phyloP scores from a whole-genome alignment of 768 basidiomycete species.

The Auriscalpium vulgare region DNA sequence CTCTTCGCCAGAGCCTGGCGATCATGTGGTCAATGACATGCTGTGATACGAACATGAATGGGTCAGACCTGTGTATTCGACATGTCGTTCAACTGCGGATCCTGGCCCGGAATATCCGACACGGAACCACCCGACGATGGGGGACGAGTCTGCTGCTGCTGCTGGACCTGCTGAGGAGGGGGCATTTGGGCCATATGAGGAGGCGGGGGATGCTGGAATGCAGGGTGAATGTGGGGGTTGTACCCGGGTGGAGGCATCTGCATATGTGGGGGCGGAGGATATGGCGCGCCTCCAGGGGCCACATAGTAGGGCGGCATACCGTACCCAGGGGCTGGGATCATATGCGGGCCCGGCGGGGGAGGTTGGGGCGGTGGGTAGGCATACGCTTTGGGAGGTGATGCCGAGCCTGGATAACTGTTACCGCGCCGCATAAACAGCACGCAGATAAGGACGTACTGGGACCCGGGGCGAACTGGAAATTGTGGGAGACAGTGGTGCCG shows the following conservation, averaged over 20 bases:
- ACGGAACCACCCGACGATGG: constrained; percentile 19
- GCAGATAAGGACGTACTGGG: constrained; percentile 19
- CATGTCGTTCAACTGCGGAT: constrained; percentile 75
- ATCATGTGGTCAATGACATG: constrained; percentile 8
- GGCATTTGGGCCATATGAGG: constrained; percentile 33
- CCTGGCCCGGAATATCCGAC: constrained; percentile 56
- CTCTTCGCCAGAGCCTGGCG: constrained; percentile 60
- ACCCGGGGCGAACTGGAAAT: constrained; percentile 22
- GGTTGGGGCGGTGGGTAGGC: constrained; percentile 24
- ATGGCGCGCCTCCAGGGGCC: constrained; percentile 28
- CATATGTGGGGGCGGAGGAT: constrained; percentile 35
- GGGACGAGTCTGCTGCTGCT: constrained; percentile 17
- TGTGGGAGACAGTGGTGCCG: constrained; percentile 5
- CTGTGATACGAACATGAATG: not conserved
- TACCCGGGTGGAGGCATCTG: constrained; percentile 37
- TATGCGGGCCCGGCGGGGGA: constrained; percentile 20
- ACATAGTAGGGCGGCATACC: constrained; percentile 38
- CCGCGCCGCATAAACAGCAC: constrained; percentile 14
- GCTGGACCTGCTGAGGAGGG: constrained; percentile 24
- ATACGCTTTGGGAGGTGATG: constrained; percentile 25
- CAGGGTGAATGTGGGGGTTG: constrained; percentile 52
- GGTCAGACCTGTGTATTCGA: constrained; percentile 50
- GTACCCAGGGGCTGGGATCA: constrained; percentile 36
- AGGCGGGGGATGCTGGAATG: constrained; percentile 44
- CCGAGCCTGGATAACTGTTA: constrained; percentile 14